These are phyloP conservation scores for Solanum hybrid DNA, from an alignment of 305 asterid genomes.

Conservation along the genomic window DNA sequence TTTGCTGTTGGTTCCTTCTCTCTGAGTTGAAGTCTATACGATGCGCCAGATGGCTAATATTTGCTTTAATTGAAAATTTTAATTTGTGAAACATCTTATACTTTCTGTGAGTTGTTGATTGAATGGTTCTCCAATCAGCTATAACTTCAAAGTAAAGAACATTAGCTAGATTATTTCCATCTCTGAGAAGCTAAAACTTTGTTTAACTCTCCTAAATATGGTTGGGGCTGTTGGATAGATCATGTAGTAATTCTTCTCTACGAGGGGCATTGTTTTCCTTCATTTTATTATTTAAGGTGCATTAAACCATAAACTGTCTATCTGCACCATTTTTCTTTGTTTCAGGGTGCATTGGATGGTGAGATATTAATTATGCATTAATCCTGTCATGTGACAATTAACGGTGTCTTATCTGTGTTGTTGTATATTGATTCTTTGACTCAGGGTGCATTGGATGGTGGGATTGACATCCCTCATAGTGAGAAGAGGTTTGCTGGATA, in stretches of 20 bases:
- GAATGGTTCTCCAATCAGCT: not conserved
- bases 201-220: not conserved
- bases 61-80: not conserved
- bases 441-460: slow-evolving; percentile 63
- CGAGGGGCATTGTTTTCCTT: not conserved
- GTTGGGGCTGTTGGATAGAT: not conserved
- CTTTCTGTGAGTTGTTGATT: not conserved
- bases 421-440: not conserved
- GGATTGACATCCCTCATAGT: slow-evolving; percentile 57
- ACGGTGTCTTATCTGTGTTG: not conserved
- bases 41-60: not conserved
- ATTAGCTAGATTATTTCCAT: not conserved
- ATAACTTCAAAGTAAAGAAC: not conserved
- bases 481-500: slow-evolving; percentile 63
- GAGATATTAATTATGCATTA: not conserved
- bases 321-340: not conserved
- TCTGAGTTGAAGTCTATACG: not conserved
- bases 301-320: not conserved
- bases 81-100: not conserved
- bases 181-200: not conserved
- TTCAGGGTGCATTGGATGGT: not conserved
- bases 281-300: not conserved
- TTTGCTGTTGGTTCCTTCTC: not conserved
- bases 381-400: not conserved
- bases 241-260: not conserved